Evolutionary conservation across 306 rosid species (phyloP).

Genomic region (Spatholobus suberectus): DNA sequence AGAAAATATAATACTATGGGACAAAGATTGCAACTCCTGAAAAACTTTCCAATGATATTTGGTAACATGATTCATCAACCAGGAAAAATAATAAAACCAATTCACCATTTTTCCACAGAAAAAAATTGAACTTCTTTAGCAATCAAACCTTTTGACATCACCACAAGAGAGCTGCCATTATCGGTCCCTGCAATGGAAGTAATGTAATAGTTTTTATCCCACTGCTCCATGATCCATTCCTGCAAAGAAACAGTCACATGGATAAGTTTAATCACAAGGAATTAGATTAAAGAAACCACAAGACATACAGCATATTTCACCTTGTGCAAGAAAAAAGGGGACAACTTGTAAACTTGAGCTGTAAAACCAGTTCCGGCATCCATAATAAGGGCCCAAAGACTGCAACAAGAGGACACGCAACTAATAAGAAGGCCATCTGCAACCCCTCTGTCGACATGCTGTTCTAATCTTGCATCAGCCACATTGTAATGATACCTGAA

Average conservation of each 20-base stretch:
- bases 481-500: conserved; percentile 93
- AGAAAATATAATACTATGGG: neutral
- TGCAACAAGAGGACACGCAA: conserved; percentile 90
- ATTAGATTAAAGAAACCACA: conserved; percentile 5
- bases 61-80: conserved; percentile 9
- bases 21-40: neutral
- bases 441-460: conserved; percentile 92
- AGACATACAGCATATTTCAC: conserved; percentile 49
- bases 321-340: conserved; percentile 88
- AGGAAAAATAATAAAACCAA: conserved; percentile 8
- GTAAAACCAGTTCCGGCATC: conserved; percentile 95
- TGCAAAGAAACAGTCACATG: conserved; percentile 27
- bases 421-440: conserved; percentile 93
- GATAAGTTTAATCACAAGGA: conserved; percentile 14
- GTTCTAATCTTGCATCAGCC: conserved; percentile 83
- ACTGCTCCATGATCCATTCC: conserved; percentile 63
- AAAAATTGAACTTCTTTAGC: neutral
- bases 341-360: conserved; percentile 80
- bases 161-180: conserved; percentile 54
- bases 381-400: conserved; percentile 98
- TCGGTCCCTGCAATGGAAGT: conserved; percentile 74
- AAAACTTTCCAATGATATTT: conserved; percentile 10
- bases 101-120: neutral
- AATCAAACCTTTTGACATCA: conserved; percentile 57
- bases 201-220: conserved; percentile 55